Evolutionary conservation across 2,329 filamentous ascomycete genomes (phyloP), one percentile per base, ranked within the genome.

Genomic region (Arthrobotrys entomopaga): DNA sequence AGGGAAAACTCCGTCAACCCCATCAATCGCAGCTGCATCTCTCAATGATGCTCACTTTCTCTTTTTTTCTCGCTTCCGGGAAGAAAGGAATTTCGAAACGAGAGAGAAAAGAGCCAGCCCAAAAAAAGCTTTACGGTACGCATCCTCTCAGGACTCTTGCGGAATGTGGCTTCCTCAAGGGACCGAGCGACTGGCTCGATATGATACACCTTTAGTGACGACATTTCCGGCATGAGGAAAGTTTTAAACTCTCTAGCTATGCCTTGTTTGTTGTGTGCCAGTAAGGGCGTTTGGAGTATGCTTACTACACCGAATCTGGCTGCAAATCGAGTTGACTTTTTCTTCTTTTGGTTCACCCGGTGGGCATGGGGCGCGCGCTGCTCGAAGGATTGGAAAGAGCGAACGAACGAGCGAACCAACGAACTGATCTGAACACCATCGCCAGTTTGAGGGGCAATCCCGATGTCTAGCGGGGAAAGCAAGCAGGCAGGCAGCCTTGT

Each of bases 1-100:
- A 58, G 69, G 67, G 64, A 72, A n/a, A 73, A 61, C 69, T 73
- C 69, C 69, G 69, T 48, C 38, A 53, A 54, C 40, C 54, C 54
- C 22, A 24, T 59, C 54, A 60, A 29, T 43, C 15, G n/a, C 11
- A 46, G 2, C 5, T 16, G 10, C n/a, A n/a, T n/a, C n/a, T n/a
- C 6, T 34, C 5, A 34, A 34, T 34, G 29, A 34, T 34, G 29
- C 5, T 34, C 5, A 34, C 15, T 59, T 65, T 52, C 34, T 53
- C 50, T 65, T 40, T 38, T 56, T 58, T 52, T 53, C 46, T 40
- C 29, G 22, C 26, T 50, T 29, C 42, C 54, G 54, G n/a, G n/a
- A 46, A 46, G 42, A 46, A n/a, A 15, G 16, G 13, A 46, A 19
- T 19, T 15, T n/a, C 13, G 42, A 46, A 46, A 46, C 13, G 6